A percentile compares a stretch with the other conserved stretches of the same genome.
Evolutionary conservation across 495 filamentous ascomycete genomes (phyloP).

Genomic region (Aspergillus wentii): DNA sequence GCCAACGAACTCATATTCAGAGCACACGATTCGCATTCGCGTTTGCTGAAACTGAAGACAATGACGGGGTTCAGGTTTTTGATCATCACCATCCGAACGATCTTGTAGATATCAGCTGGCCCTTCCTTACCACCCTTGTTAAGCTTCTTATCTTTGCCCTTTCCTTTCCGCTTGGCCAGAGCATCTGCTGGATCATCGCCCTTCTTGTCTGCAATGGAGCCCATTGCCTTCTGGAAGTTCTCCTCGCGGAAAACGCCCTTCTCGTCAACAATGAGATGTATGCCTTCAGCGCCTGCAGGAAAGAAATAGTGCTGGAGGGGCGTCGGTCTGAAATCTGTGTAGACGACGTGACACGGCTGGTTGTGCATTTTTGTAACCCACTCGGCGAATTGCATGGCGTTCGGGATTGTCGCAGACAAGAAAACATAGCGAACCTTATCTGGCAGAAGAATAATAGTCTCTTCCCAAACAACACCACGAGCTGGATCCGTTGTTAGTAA

Average conservation of each 20-base stretch:
- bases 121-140: constrained; percentile 79
- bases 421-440: constrained; percentile 99
- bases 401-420: constrained; percentile 97
- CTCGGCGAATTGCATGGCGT: constrained; percentile 98
- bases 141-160: constrained; percentile 82
- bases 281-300: constrained; percentile 87
- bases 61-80: constrained; percentile 96
- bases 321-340: constrained; percentile 95
- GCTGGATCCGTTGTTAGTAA: constrained; percentile 29
- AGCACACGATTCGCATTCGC: constrained; percentile 85
- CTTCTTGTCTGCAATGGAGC: constrained; percentile 78
- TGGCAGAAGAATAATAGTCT: constrained; percentile 93
- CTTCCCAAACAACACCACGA: constrained; percentile 97
- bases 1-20: constrained; percentile 76
- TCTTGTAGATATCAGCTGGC: constrained; percentile 87
- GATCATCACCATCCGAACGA: constrained; percentile 96
- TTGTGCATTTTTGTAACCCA: constrained; percentile 97
- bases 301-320: constrained; percentile 98
- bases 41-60: constrained; percentile 98
- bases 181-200: constrained; percentile 78
- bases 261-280: constrained; percentile 92
- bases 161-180: constrained; percentile 73
- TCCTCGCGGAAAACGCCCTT: constrained; percentile 92
- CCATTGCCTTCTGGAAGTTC: constrained; percentile 96
- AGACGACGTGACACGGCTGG: constrained; percentile 96